Base-by-base conservation (phyloP, 495 filamentous ascomycete species). In the Lasiosphaeris hirsuta region DNA sequence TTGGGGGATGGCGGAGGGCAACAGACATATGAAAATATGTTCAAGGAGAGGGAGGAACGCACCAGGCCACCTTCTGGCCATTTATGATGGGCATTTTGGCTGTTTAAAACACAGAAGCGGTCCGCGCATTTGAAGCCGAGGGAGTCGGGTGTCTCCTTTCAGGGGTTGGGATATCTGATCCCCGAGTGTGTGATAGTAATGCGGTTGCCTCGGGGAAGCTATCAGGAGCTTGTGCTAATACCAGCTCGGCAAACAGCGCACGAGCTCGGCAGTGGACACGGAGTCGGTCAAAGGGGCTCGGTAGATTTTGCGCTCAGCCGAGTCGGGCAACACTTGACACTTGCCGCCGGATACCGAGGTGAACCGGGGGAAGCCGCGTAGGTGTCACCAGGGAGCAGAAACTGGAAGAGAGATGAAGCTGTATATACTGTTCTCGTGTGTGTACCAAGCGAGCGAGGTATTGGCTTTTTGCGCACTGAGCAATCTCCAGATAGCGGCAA, bases 11-110 rank as follows among this genome's bases (percentile, higher is more conserved):
- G 50, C 48, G 43, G 40, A 57, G 54, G 43, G 9, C n/a, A 53
- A 43, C 23, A 30, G 23, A 30, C 23, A 30, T 18, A 30, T 47
- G 19, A 33, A 49, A 58, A 30, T 30, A 2, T 30, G 60, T 36
- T 39, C 46, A 34, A 23, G 43, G 10, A 18, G 53, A 30, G 39
- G 18, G 48, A 51, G 30, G 18, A 59, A 75, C 79, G 59, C 74
- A 83, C 80, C 80, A 83, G 67, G 80, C 80, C 77, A 83, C 79
- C 71, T 83, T 83, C 63, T 76, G 70, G 48, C 80, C 80, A 62
- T 82, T 77, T 46, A 83, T 78, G 9, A 81, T 63, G 58, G 79
- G 79, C 80, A 83, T 83, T 37, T 67, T 72, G 63, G 49, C 43
- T n/a, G 49, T 13, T 57, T 9, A 10, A 42, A 34, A 11, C 14